phyloP scores from a whole-genome alignment of 768 basidiomycete genomes.

The Collybiopsis confluens region DNA sequence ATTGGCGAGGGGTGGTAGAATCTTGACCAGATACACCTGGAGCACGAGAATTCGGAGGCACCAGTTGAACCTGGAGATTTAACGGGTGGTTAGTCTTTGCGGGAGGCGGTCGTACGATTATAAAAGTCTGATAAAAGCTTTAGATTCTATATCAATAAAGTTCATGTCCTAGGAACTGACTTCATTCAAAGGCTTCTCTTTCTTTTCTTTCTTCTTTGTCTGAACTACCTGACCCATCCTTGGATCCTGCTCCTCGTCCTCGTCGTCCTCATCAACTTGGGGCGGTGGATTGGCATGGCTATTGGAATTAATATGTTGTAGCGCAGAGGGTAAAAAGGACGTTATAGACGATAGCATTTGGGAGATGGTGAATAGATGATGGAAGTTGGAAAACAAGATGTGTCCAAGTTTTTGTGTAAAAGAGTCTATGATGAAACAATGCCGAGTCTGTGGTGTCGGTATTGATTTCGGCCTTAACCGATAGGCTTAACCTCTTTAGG shows the following conservation, averaged over 20 bases:
- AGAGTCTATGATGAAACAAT: too few relatives aligned
- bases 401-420: too few relatives aligned
- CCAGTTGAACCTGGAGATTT: slow-evolving; percentile 89
- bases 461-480: too few relatives aligned
- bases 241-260: slow-evolving; percentile 1
- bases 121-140: slow-evolving; percentile 76
- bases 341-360: slow-evolving; percentile 9
- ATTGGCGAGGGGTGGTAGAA: slow-evolving; percentile 25
- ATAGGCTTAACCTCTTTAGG: too few relatives aligned
- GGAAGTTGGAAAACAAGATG: too few relatives aligned
- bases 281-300: slow-evolving; percentile 2
- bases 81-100: slow-evolving; percentile 81
- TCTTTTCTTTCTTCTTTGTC: slow-evolving; percentile 9
- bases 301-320: slow-evolving; percentile 4
- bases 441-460: too few relatives aligned
- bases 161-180: neutral
- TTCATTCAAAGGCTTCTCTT: slow-evolving; percentile 10
- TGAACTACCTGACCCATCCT: neutral
- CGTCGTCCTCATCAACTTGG: slow-evolving; percentile 6
- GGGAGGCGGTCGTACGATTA: slow-evolving; percentile 88
- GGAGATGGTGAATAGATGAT: neutral
- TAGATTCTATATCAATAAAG: too few relatives aligned
- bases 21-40: slow-evolving; percentile 33
- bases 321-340: slow-evolving; percentile 8
- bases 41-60: slow-evolving; percentile 58